phyloP scores from a whole-genome alignment of 257 asterid genomes.

The Pogostemon cablin region DNA sequence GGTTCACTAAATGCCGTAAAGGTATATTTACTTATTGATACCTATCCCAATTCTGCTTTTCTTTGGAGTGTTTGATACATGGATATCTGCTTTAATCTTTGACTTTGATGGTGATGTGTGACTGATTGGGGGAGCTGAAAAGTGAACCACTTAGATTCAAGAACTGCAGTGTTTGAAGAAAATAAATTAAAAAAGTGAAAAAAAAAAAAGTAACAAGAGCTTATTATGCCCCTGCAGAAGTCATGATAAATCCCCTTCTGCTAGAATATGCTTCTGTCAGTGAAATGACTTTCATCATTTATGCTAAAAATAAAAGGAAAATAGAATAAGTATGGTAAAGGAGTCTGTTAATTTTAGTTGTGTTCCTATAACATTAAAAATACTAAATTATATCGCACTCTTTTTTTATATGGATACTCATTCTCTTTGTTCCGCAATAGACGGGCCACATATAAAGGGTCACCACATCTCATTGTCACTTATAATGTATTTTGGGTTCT shows the following conservation, averaged over 20 bases:
- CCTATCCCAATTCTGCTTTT: conserved; percentile 26
- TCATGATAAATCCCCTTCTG: not conserved
- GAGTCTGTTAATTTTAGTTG: conserved; percentile 7
- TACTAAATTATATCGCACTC: not conserved
- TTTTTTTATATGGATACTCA: not conserved
- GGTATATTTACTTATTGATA: conserved; percentile 49
- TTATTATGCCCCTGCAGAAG: conserved; percentile 4
- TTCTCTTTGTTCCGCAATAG: not conserved
- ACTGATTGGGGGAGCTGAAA: conserved; percentile 6
- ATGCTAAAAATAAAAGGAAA: not conserved
- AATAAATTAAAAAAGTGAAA: too few species aligned
- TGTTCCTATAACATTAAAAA: not conserved
- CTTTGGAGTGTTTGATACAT: not conserved
- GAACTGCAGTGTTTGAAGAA: not conserved
- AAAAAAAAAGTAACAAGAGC: not conserved
- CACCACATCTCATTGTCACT: not conserved
- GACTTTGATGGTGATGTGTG: conserved; percentile 3
- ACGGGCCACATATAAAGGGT: not conserved
- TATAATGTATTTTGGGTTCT: not conserved
- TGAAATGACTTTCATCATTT: not conserved
- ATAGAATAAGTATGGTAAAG: not conserved
- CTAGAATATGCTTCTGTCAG: conserved; percentile 13
- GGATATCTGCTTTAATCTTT: not conserved
- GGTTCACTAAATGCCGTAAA: conserved; percentile 96
- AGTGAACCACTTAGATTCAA: not conserved